Evolutionary conservation across 2,329 filamentous ascomycete species (phyloP).

Genomic region (Cladosporium sp.): DNA sequence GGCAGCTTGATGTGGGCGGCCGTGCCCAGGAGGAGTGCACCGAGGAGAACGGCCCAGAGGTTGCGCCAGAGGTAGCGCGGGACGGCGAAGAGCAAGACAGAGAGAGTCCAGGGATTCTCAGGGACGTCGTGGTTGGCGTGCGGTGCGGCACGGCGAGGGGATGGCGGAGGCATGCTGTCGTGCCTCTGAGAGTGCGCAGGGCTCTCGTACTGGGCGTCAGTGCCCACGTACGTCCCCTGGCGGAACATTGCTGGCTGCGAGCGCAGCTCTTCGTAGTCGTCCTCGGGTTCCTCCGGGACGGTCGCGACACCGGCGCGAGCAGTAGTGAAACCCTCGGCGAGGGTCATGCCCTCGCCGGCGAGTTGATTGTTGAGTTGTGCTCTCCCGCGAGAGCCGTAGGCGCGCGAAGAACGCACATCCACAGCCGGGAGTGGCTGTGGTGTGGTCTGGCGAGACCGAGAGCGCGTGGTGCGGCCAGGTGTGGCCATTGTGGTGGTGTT

Average conservation of each 20-base stretch:
- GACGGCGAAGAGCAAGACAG: conserved; percentile 17
- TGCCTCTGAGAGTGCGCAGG: background rate
- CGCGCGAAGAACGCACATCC: conserved; percentile 3
- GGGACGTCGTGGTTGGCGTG: background rate
- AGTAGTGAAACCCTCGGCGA: conserved; percentile 17
- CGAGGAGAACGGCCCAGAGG: conserved; percentile 17
- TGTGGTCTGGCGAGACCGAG: conserved; percentile 17
- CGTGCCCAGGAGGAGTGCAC: conserved; percentile 2
- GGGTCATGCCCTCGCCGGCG: background rate
- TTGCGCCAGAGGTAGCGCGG: conserved; percentile 22
- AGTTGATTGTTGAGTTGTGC: conserved; percentile 17
- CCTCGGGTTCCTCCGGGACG: conserved; percentile 3
- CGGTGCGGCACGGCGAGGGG: background rate
- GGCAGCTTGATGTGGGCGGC: conserved; percentile 3
- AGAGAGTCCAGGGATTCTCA: conserved; percentile 4
- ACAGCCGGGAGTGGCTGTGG: conserved; percentile 19
- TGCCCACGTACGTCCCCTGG: conserved; percentile 17
- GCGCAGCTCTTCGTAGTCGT: conserved; percentile 9
- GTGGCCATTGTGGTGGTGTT: conserved; percentile 16
- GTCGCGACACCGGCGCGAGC: conserved; percentile 1
- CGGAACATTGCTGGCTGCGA: conserved; percentile 4
- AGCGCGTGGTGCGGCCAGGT: conserved; percentile 17
- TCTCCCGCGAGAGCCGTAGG: conserved; percentile 20
- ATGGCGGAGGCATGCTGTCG: conserved; percentile 11
- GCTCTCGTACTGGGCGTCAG: conserved; percentile 17